Conservation (phyloP, 768 basidiomycete genomes). For the Wakefieldia striispora region DNA sequence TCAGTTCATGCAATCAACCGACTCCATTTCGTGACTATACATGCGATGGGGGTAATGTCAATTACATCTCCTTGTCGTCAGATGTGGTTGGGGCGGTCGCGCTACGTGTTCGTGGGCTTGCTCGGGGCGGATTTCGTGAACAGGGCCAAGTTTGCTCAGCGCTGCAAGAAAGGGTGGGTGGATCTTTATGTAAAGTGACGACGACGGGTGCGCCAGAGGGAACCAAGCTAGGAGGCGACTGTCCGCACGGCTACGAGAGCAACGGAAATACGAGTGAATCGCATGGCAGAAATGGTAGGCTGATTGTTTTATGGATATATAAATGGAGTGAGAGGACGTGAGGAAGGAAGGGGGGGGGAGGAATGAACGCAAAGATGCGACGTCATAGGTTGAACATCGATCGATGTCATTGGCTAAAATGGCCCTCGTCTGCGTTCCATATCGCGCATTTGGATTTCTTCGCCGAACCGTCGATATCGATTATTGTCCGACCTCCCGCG, state of each 20-base stretch:
- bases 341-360: constrained; percentile 1
- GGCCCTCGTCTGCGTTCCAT: constrained; percentile 46
- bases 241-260: constrained; percentile 18
- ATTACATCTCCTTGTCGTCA: no score
- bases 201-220: neutral
- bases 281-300: constrained; percentile 27
- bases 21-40: constrained; percentile 23
- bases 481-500: constrained; percentile 27
- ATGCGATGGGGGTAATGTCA: constrained; percentile 1
- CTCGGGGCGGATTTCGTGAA: neutral
- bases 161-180: neutral
- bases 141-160: neutral
- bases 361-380: constrained; percentile 4
- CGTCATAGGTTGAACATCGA: constrained; percentile 11
- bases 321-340: constrained; percentile 8
- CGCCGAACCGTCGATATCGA: constrained; percentile 40
- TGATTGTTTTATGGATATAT: constrained; percentile 16
- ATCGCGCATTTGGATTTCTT: constrained; percentile 60
- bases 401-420: constrained; percentile 15
- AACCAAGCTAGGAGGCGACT: neutral
- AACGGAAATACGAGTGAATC: constrained; percentile 16
- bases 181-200: neutral
- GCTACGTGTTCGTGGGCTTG: neutral
- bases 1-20: constrained; percentile 25
- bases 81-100: no score